Percentiles rank a stretch among this genome's conserved stretches.
phyloP scores from a whole-genome alignment of 2,329 filamentous ascomycete species.

The Fusarium sp. region DNA sequence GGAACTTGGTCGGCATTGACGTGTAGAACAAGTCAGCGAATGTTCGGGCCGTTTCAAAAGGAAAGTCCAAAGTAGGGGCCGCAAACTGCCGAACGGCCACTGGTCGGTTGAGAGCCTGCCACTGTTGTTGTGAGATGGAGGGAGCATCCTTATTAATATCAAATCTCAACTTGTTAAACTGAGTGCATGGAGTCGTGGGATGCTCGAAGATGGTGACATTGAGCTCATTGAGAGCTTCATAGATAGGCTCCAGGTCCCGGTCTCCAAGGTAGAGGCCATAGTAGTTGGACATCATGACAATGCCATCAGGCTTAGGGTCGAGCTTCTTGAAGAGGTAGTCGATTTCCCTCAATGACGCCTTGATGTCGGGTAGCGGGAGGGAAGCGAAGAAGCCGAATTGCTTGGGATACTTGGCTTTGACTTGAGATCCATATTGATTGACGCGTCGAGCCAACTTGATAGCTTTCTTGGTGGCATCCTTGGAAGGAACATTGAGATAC shows the following conservation, averaged over 20 bases:
- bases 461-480: not conserved
- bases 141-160: constrained; percentile 6
- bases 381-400: constrained; percentile 14
- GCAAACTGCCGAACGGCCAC: constrained; percentile 18
- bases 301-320: constrained; percentile 1
- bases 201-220: constrained; percentile 26
- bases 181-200: constrained; percentile 19
- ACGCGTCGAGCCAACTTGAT: not conserved
- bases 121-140: constrained; percentile 1
- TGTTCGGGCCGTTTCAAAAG: constrained; percentile 30
- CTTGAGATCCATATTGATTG: constrained; percentile 6
- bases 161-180: constrained; percentile 9
- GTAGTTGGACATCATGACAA: constrained; percentile 29
- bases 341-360: constrained; percentile 18
- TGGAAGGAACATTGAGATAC: constrained; percentile 14
- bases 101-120: constrained; percentile 25
- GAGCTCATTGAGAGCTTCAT: constrained; percentile 1
- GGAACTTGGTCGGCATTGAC: constrained; percentile 38
- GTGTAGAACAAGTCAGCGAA: constrained; percentile 41
- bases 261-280: constrained; percentile 19
- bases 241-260: constrained; percentile 8
- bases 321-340: not conserved
- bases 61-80: constrained; percentile 13
- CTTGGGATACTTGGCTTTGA: constrained; percentile 15
- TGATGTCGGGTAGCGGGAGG: constrained; percentile 9